Percentiles rank a stretch among this genome's conserved stretches.
These are phyloP conservation scores for Wickerhamiella slavikovae DNA, from an alignment of 805 yeast species.

Conservation along the genomic window DNA sequence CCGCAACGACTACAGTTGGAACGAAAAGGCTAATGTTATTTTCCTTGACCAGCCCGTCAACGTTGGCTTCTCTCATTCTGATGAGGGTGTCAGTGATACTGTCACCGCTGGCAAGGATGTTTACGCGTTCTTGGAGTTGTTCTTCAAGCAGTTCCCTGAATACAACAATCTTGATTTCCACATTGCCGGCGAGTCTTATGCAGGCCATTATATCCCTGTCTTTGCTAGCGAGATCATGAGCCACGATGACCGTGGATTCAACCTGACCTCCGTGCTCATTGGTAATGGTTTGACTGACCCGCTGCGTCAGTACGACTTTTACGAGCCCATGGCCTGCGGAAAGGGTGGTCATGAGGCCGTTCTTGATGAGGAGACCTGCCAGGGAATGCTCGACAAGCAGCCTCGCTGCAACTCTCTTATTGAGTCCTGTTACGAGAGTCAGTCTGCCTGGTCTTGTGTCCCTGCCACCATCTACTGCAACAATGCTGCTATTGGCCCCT, in stretches of 20 bases:
- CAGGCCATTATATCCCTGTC: conserved; percentile 90
- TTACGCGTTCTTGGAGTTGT: conserved; percentile 66
- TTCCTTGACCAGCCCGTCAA: conserved; percentile 91
- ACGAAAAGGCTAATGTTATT: conserved; percentile 74
- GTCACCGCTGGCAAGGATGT: conserved; percentile 81
- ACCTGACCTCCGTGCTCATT: conserved; percentile 62
- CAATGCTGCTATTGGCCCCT: conserved; percentile 54
- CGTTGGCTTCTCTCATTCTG: conserved; percentile 74
- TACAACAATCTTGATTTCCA: conserved; percentile 45
- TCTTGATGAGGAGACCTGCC: conserved; percentile 60
- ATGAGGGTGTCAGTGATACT: conserved; percentile 40
- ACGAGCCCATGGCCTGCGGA: conserved; percentile 91
- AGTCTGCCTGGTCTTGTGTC: conserved; percentile 65
- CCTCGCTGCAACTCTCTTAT: conserved; percentile 65
- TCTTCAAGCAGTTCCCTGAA: conserved; percentile 75
- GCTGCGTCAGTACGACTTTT: conserved; percentile 55
- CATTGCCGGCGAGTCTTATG: conserved; percentile 88
- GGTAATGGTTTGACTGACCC: conserved; percentile 93
- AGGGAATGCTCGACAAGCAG: conserved; percentile 39
- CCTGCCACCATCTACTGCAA: conserved; percentile 88
- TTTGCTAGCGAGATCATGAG: conserved; percentile 37
- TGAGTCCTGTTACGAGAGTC: conserved; percentile 54
- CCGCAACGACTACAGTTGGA: conserved; percentile 79
- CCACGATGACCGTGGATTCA: conserved; percentile 44
- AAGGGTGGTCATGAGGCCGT: conserved; percentile 67